Evolutionary conservation across 148 eudicot genomes (phyloP).

Genomic region (Spergularia marina): DNA sequence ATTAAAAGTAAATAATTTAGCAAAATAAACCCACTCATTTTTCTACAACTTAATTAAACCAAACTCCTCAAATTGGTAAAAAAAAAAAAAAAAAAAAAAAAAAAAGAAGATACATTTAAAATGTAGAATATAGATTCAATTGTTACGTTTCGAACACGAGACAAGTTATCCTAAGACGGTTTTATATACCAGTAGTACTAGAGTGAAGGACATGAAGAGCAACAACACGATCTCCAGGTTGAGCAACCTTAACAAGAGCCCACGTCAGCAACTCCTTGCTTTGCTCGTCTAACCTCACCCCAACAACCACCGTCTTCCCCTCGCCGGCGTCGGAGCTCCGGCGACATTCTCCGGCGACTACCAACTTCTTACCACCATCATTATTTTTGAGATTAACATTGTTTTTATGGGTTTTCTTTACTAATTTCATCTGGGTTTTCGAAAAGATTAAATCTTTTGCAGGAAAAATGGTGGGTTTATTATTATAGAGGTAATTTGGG

Average conservation of each 20-base stretch:
- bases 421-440: slow-evolving; percentile 24
- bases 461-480: not conserved
- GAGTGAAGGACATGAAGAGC: slow-evolving; percentile 48
- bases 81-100: no score
- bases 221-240: slow-evolving; percentile 51
- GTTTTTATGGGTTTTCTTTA: slow-evolving; percentile 5
- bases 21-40: not conserved
- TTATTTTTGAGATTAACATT: not conserved
- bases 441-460: no score
- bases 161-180: not conserved
- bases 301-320: slow-evolving; percentile 39
- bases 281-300: slow-evolving; percentile 41
- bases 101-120: no score
- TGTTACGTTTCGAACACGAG: no score
- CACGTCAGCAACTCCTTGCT: slow-evolving; percentile 51
- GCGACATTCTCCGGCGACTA: slow-evolving; percentile 17
- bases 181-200: not conserved
- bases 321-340: not conserved
- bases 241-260: slow-evolving; percentile 51
- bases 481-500: not conserved
- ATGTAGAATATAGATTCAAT: no score
- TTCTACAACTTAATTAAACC: not conserved
- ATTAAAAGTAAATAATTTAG: no score
- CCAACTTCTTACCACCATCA: not conserved
- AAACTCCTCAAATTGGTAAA: no score